Evolutionary conservation across 352 stramenopile species (phyloP), one percentile per base, ranked within the genome.

Genomic region (Thalassiosira hispida): DNA sequence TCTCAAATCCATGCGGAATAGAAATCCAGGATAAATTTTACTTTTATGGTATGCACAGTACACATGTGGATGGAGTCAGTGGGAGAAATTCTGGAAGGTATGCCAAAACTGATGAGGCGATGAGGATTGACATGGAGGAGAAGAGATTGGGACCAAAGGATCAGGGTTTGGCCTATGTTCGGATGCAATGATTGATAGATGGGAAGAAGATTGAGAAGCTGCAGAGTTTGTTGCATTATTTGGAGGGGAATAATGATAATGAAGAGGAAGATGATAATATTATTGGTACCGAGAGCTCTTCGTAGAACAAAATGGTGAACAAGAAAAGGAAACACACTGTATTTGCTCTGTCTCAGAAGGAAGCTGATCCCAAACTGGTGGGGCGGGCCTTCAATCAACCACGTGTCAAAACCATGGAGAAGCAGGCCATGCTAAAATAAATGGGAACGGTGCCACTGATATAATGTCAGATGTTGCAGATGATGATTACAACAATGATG

Each of bases 1-100:
- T 12, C 86, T 99, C 25, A 91, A 93, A 71, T 86, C 83, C 33
- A 92, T 99, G 80, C 86, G 96, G 82, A 96, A 95, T 18, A 81
- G 94, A n/a, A 94, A 98, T 85, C 83, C 97, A 97, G 11, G 97
- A 99, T 87, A 97, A 99, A 91, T 99, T 99, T 86, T 99, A 99
- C 88, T 98, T 98, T n/a, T n/a, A n/a, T 86, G 93, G 91, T 22
- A 99, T 99, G 97, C 90, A 96, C 56, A 92, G 89, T 44, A 84
- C 87, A 5, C 79, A 92, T 76, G 81, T 93, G 2, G 77, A 84
- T 53, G 69, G 77, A 2, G 35, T 73, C 31, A 79, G 44, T 25
- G 76, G 76, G 0, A 40, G 51, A 4, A 76, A 88, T 72, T 82
- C 85, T 60, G 83, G 87, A 7, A 68, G 76, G 3, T 71, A 87